Evolutionary conservation across 345 rosid genomes (phyloP).

Genomic region (Dipteronia sinensis): DNA sequence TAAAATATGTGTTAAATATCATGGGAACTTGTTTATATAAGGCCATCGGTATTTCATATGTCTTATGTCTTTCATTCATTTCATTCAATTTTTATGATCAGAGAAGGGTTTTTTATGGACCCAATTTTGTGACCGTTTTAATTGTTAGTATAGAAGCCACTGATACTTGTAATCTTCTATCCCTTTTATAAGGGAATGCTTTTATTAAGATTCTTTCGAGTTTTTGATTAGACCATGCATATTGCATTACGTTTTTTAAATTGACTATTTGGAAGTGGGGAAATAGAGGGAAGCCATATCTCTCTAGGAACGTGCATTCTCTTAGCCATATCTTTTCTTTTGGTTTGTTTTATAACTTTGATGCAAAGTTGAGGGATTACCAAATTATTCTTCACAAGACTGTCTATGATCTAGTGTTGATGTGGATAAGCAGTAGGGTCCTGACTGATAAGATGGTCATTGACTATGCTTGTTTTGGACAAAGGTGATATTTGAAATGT

Average conservation of each 20-base stretch:
- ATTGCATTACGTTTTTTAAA: background rate
- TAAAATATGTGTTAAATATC: too few species aligned
- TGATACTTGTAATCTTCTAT: background rate
- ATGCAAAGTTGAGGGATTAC: conserved; percentile 75
- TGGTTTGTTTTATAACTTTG: conserved; percentile 9
- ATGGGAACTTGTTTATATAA: background rate
- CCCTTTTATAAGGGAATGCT: background rate
- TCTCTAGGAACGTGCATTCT: background rate
- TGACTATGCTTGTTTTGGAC: conserved; percentile 77
- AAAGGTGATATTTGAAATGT: conserved; percentile 82
- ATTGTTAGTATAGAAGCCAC: background rate
- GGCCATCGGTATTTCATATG: background rate
- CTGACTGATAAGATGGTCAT: conserved; percentile 54
- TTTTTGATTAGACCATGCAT: conserved; percentile 2
- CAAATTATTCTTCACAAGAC: conserved; percentile 80
- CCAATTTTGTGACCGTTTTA: background rate
- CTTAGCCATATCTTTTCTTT: background rate
- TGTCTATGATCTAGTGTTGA: conserved; percentile 70
- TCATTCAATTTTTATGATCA: background rate
- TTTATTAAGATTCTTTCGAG: background rate
- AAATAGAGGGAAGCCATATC: background rate
- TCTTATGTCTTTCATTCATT: background rate
- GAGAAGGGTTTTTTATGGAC: too few species aligned
- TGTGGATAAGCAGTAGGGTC: conserved; percentile 73
- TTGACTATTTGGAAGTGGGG: too few species aligned